Evolutionary conservation across 2,329 filamentous ascomycete genomes (phyloP).

Genomic region (Ramichloridium luteum): DNA sequence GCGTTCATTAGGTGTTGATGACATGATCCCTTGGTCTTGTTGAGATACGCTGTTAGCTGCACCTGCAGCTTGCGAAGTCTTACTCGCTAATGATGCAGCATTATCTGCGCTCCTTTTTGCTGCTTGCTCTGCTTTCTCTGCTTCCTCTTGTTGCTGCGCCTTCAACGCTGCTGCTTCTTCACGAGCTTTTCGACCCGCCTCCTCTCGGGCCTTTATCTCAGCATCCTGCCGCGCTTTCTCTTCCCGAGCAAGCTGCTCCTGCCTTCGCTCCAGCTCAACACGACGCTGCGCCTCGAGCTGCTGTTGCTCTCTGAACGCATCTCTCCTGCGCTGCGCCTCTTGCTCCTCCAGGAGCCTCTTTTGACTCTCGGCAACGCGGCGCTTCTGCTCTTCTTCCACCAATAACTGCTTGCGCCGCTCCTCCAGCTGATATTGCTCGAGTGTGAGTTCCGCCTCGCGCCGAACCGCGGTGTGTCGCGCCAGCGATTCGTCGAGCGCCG

Average conservation of each 20-base stretch:
- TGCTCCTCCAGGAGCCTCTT: conserved; percentile 8
- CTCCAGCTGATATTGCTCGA: conserved; percentile 10
- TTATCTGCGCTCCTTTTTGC: neutral
- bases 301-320: conserved; percentile 6
- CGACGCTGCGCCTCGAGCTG: conserved; percentile 2
- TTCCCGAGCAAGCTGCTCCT: conserved; percentile 4
- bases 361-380: conserved; percentile 8
- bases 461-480: conserved; percentile 11
- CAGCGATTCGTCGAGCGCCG: conserved; percentile 11
- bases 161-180: conserved; percentile 7
- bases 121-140: conserved; percentile 2
- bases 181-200: conserved; percentile 2
- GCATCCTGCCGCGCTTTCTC: conserved; percentile 4
- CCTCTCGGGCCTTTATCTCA: conserved; percentile 3
- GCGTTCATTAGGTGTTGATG: conserved; percentile 6
- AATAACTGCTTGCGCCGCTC: conserved; percentile 7
- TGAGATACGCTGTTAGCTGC: conserved; percentile 1
- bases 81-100: conserved; percentile 2
- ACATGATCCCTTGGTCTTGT: conserved; percentile 4
- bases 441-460: conserved; percentile 8
- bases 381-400: conserved; percentile 8
- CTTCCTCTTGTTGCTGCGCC: conserved; percentile 2
- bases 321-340: conserved; percentile 5
- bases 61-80: conserved; percentile 1
- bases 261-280: conserved; percentile 4